These are phyloP conservation scores for Obelidium mucronatum DNA, from an alignment of 192 early-diverging fungal species.

Conservation along the genomic window DNA sequence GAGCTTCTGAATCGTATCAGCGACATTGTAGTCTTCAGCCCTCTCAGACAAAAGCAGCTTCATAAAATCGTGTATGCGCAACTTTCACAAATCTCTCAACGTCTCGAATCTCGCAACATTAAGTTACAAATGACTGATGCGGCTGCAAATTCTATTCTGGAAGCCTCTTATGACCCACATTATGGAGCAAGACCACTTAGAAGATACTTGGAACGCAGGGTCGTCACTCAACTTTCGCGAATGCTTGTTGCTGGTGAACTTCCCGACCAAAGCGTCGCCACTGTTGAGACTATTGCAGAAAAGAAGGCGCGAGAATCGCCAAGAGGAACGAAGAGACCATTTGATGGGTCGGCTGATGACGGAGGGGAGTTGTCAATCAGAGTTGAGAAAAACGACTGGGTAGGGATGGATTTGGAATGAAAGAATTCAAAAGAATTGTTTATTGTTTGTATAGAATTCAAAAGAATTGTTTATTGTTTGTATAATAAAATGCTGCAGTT, in stretches of 20 bases:
- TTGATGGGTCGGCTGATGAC: background rate
- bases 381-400: too few relatives aligned
- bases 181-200: slow-evolving; percentile 95
- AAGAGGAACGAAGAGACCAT: slow-evolving; percentile 7
- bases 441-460: too few relatives aligned
- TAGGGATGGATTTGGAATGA: too few relatives aligned
- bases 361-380: background rate
- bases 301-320: slow-evolving; percentile 1
- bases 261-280: slow-evolving; percentile 51
- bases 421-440: too few relatives aligned
- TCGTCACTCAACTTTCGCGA: slow-evolving; percentile 83
- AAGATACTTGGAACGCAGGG: slow-evolving; percentile 84
- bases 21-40: slow-evolving; percentile 88
- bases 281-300: slow-evolving; percentile 22
- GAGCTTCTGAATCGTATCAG: slow-evolving; percentile 98
- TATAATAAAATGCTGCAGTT: too few relatives aligned
- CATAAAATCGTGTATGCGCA: slow-evolving; percentile 77
- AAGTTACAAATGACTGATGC: slow-evolving; percentile 69
- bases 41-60: slow-evolving; percentile 62
- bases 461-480: too few relatives aligned
- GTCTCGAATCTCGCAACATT: slow-evolving; percentile 82
- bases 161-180: slow-evolving; percentile 86
- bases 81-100: slow-evolving; percentile 64
- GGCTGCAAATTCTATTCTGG: slow-evolving; percentile 79
- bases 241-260: slow-evolving; percentile 73